Base-by-base conservation (phyloP, 305 asterid genomes). In the Striga hermonthica region DNA sequence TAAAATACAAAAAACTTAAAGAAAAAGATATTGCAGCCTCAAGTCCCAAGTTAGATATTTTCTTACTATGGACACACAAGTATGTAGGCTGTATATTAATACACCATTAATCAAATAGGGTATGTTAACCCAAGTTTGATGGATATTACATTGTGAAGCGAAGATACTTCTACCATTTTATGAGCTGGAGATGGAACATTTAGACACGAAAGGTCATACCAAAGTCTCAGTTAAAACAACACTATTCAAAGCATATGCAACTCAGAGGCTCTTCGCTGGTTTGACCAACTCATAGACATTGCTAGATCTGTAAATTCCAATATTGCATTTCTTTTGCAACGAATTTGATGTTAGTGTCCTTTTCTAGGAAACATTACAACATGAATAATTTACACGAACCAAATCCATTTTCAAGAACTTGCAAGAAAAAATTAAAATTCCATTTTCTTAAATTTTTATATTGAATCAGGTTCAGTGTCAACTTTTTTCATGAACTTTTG, bases 161-260 rank as follows among this genome's bases (percentile, higher is more conserved):
- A 55, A 14, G 28, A 48, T 37, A 60, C 61, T 59, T 59, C 59
- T 67, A 44, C 59, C 47, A 13, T 35, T 38, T 7, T 49, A 68
- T 37, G 61, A 49, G 52, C 53, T 9, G 57, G 61, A 59, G 34
- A 28, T 59, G 47, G 55, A 69, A 48, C 6, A 34, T 57, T 45
- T 7, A 15, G 57, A 50, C 49, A 49, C 49, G 48, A 59, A 48
- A 14, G 9, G 7, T 43, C 39, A 60, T 39, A 10, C 28, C 16
- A 15, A 40, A 40, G 12, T 15, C 22, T 60, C 65, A 10, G 16
- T 40, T 60, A 41, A 37, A 60, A 47, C 40, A 44, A 16, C 10
- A 4, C 44, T 22, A 2, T 43, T 7, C 40, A 61, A 13, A 38
- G 15, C 55, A 28, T 31, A 34, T 57, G 6, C 34, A n/a, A 31